phyloP scores from a whole-genome alignment of 106 monocot genomes.

The Posidonia australis region DNA sequence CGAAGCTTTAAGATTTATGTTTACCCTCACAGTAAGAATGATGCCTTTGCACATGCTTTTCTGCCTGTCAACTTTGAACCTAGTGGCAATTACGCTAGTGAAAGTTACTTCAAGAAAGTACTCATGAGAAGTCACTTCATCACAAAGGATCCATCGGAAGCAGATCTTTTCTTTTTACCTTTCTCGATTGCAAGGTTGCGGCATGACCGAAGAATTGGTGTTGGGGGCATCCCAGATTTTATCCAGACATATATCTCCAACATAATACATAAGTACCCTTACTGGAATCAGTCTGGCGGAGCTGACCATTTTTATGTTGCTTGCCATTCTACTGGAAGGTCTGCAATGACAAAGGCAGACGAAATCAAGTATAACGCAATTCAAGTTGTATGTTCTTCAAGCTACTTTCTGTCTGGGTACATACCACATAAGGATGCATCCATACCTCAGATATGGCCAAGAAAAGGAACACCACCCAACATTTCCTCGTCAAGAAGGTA shows the following conservation, averaged over 20 bases:
- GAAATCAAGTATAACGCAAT: slow-evolving; percentile 12
- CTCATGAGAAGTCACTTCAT: slow-evolving; percentile 19
- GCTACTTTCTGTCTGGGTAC: slow-evolving; percentile 17
- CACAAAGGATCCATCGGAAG: slow-evolving; percentile 33
- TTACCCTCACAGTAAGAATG: slow-evolving; percentile 11
- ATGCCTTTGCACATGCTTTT: slow-evolving; percentile 14
- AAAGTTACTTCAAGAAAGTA: slow-evolving; percentile 21
- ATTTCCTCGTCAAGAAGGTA: slow-evolving; percentile 6
- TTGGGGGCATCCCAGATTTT: background rate
- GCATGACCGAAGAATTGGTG: slow-evolving; percentile 22
- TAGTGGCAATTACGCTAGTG: slow-evolving; percentile 16
- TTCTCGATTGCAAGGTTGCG: slow-evolving; percentile 34
- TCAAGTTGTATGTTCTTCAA: slow-evolving; percentile 19
- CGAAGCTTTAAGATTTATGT: slow-evolving; percentile 15
- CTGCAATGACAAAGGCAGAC: slow-evolving; percentile 12
- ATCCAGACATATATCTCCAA: background rate
- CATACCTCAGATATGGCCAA: slow-evolving; percentile 20
- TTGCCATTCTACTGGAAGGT: slow-evolving; percentile 18
- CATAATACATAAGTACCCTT: slow-evolving; percentile 11
- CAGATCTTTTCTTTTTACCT: slow-evolving; percentile 63
- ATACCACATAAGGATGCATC: slow-evolving; percentile 17
- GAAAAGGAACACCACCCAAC: slow-evolving; percentile 4
- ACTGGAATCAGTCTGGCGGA: slow-evolving; percentile 15
- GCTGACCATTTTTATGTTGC: slow-evolving; percentile 20
- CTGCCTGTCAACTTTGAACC: slow-evolving; percentile 15